Conservation (phyloP, 495 filamentous ascomycete genomes). For the Podospora pseudopauciseta region DNA sequence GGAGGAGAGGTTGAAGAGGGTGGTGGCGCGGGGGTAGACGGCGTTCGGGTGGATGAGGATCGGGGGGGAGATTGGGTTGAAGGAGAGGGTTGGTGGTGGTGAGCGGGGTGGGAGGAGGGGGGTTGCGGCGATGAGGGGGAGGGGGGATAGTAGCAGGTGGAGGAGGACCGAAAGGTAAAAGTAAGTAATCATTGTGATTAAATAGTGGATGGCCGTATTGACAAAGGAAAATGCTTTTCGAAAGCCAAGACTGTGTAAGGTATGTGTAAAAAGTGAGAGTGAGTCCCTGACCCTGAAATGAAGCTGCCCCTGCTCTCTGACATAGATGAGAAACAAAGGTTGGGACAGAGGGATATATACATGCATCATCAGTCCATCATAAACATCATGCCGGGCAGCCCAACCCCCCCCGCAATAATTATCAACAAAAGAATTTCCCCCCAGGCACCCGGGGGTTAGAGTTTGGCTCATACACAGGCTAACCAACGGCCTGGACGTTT, state of each 20-base stretch:
- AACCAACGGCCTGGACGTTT: background rate
- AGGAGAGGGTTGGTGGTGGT: slow-evolving; percentile 9
- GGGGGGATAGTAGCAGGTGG: background rate
- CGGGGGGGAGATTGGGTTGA: background rate
- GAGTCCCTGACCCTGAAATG: background rate
- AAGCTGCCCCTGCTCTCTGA: background rate
- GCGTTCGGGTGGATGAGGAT: background rate
- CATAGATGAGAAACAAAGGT: background rate
- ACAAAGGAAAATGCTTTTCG: background rate
- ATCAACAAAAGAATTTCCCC: background rate
- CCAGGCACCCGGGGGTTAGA: background rate
- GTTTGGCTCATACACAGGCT: background rate
- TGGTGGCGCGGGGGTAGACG: slow-evolving; percentile 25
- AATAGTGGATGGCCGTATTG: background rate
- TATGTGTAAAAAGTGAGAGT: background rate
- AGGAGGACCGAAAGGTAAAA: background rate
- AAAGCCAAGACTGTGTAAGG: background rate
- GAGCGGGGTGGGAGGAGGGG: background rate
- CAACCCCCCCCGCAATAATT: background rate
- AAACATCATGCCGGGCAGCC: background rate
- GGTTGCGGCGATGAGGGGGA: background rate
- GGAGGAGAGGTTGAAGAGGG: background rate
- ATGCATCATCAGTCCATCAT: background rate
- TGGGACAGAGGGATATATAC: background rate
- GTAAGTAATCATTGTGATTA: background rate